Evolutionary conservation across 1,139 yeast genomes (phyloP).

Genomic region (Yamadazyma buinensis): DNA sequence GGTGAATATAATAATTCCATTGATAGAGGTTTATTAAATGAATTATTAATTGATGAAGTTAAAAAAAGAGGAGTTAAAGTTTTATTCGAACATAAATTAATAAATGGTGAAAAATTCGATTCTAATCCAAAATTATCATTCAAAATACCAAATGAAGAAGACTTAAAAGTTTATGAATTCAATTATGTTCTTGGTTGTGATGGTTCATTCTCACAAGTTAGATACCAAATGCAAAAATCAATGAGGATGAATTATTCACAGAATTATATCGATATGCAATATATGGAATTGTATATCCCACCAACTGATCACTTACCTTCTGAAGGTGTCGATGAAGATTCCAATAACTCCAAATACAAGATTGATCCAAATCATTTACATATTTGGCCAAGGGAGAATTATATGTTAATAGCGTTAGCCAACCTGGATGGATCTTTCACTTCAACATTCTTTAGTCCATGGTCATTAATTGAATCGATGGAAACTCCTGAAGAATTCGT

Average conservation of each 20-base stretch:
- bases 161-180: constrained; percentile 24
- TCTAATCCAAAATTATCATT: constrained; percentile 24
- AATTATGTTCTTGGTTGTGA: constrained; percentile 80
- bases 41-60: constrained; percentile 62
- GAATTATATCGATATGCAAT: constrained; percentile 80
- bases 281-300: constrained; percentile 75
- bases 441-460: constrained; percentile 84
- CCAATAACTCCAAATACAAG: constrained; percentile 26
- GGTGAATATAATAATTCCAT: constrained; percentile 87
- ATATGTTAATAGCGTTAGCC: constrained; percentile 87
- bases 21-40: constrained; percentile 69
- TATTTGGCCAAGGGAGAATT: constrained; percentile 87
- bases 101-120: constrained; percentile 24
- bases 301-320: constrained; percentile 26
- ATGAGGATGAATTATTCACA: constrained; percentile 71
- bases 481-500: constrained; percentile 41
- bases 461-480: constrained; percentile 57
- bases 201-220: constrained; percentile 76
- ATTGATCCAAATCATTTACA: constrained; percentile 79
- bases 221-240: constrained; percentile 64
- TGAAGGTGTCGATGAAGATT: constrained; percentile 12
- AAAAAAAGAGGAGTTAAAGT: constrained; percentile 38
- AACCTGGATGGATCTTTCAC: constrained; percentile 86
- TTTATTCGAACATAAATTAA: constrained; percentile 57
- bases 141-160: constrained; percentile 10